phyloP scores from a whole-genome alignment of 805 yeast species.

The Blastobotrys americana region DNA sequence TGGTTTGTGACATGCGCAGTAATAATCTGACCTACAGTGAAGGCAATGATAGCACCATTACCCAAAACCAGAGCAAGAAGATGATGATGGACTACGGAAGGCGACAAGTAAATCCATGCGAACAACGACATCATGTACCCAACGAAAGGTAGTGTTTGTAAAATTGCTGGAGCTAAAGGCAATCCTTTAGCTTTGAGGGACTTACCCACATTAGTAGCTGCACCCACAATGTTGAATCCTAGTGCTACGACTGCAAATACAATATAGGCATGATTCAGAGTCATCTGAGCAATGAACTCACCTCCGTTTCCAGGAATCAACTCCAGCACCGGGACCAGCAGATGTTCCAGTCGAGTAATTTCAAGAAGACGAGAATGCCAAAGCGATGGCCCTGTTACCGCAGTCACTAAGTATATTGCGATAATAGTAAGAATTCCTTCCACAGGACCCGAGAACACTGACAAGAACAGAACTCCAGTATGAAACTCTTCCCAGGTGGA shows the following conservation, averaged over 20 bases:
- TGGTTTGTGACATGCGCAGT: conserved; percentile 78
- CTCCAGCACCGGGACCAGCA: background rate
- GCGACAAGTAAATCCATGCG: conserved; percentile 40
- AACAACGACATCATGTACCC: conserved; percentile 47
- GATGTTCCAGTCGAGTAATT: conserved; percentile 18
- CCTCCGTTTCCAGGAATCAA: background rate
- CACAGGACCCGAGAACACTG: conserved; percentile 87
- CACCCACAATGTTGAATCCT: conserved; percentile 60
- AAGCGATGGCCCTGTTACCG: conserved; percentile 56
- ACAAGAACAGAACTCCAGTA: conserved; percentile 71
- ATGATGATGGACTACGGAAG: conserved; percentile 33
- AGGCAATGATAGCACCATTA: conserved; percentile 70
- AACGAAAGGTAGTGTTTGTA: conserved; percentile 62
- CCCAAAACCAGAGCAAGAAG: conserved; percentile 54
- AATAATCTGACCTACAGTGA: conserved; percentile 85
- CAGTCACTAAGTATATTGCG: conserved; percentile 52
- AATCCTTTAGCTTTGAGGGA: conserved; percentile 34
- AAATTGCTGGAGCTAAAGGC: conserved; percentile 32
- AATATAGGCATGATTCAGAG: conserved; percentile 38
- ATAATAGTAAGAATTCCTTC: conserved; percentile 76
- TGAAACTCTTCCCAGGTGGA: conserved; percentile 96
- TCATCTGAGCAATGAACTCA: conserved; percentile 5
- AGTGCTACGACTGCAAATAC: conserved; percentile 50
- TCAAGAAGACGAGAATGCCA: conserved; percentile 49
- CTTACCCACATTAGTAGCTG: conserved; percentile 55